phyloP scores from a whole-genome alignment of 768 basidiomycete genomes.

The Crepidotus variabilis region DNA sequence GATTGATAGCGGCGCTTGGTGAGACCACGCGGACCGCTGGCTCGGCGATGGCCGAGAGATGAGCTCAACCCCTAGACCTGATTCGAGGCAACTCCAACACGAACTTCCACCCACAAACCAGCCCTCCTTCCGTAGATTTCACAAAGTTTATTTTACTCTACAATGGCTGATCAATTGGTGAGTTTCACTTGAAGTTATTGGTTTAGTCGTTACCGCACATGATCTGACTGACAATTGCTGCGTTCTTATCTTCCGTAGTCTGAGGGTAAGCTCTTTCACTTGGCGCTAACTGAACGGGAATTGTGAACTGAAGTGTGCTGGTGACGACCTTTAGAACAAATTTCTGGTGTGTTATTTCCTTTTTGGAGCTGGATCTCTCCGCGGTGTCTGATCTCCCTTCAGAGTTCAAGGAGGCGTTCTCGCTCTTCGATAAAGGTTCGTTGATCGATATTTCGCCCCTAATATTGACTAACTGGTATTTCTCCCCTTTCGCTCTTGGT shows the following conservation, averaged over 20 bases:
- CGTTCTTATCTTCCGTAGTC: conserved; percentile 35
- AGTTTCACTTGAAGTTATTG: conserved; percentile 16
- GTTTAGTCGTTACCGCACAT: neutral
- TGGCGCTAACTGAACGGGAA: conserved; percentile 12
- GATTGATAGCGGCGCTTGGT: no score
- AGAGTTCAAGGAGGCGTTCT: conserved; percentile 99
- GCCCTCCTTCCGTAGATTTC: neutral
- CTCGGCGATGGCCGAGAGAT: conserved; percentile 9
- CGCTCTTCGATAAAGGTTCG: conserved; percentile 92
- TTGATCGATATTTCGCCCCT: conserved; percentile 10
- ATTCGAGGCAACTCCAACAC: neutral
- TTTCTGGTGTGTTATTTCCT: conserved; percentile 60
- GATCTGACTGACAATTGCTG: conserved; percentile 10
- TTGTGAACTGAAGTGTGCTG: conserved; percentile 1
- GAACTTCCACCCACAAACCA: neutral
- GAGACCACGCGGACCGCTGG: no score
- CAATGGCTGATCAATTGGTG: conserved; percentile 59
- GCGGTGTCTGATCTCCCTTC: conserved; percentile 4
- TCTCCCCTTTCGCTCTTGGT: neutral
- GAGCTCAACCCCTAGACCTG: neutral
- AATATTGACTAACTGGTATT: neutral
- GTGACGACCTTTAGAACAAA: conserved; percentile 62
- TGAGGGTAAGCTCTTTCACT: conserved; percentile 39
- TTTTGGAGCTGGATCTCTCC: neutral
- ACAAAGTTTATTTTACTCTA: conserved; percentile 1